phyloP scores from a whole-genome alignment of 2,329 filamentous ascomycete genomes.

The Diplodia intermedia region DNA sequence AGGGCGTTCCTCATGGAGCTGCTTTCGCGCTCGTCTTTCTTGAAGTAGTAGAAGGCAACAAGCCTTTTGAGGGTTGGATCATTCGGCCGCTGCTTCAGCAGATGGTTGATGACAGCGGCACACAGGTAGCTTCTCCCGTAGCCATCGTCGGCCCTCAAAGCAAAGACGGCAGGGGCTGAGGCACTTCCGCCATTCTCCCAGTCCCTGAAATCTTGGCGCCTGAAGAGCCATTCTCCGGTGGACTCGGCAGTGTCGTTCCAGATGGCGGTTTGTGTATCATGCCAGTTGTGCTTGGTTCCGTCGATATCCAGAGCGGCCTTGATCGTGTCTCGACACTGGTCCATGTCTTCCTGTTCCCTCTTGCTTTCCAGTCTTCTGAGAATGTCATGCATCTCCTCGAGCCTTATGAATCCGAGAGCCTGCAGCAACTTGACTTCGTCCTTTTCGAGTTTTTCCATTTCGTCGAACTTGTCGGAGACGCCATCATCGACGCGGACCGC shows the following conservation, averaged over 20 bases:
- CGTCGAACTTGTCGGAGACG: neutral
- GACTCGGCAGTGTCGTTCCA: constrained; percentile 6
- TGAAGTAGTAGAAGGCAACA: constrained; percentile 13
- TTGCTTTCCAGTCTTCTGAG: neutral
- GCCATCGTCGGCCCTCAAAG: constrained; percentile 4
- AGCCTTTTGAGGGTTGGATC: neutral
- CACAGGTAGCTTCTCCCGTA: constrained; percentile 15
- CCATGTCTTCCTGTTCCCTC: neutral
- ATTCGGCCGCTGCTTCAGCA: neutral
- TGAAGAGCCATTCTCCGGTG: constrained; percentile 8
- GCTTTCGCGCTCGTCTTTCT: constrained; percentile 4
- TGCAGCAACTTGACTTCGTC: neutral
- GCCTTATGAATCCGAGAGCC: neutral
- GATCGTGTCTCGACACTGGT: neutral
- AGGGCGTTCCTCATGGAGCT: constrained; percentile 12
- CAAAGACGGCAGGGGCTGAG: constrained; percentile 1
- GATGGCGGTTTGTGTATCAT: constrained; percentile 2
- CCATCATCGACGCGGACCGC: neutral
- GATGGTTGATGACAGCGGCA: constrained; percentile 6
- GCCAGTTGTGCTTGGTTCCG: neutral
- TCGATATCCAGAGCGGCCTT: neutral
- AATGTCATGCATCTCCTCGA: neutral
- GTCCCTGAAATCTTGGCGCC: neutral
- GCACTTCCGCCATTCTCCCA: neutral
- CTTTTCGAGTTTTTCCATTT: neutral